Percentiles rank a stretch among this genome's conserved stretches.
Conservation (phyloP, 148 eudicot genomes). For the Rhododendron williamsianum region DNA sequence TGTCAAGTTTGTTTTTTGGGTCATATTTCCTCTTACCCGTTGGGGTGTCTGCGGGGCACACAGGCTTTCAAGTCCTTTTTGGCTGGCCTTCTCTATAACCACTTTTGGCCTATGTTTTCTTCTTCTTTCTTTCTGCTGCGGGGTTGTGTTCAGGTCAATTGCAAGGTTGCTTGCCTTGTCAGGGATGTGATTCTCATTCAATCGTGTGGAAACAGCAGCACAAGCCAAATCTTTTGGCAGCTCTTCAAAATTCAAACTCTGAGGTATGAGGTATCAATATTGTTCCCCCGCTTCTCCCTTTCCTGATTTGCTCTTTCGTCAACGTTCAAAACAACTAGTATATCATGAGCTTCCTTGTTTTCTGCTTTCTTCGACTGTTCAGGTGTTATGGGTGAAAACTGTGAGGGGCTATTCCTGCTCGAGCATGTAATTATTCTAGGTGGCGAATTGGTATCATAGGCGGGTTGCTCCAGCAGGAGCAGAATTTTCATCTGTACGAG, state of each 20-base stretch:
- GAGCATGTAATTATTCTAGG: constrained; percentile 17
- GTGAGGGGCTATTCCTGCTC: constrained; percentile 16
- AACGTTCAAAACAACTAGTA: constrained; percentile 8
- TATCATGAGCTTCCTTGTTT: constrained; percentile 15
- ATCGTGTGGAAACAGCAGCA: constrained; percentile 22
- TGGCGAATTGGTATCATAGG: constrained; percentile 33
- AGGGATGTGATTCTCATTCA: constrained; percentile 47
- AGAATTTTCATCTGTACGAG: constrained; percentile 30
- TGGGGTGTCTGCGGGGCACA: constrained; percentile 26
- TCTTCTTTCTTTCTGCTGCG: constrained; percentile 60
- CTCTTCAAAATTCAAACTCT: constrained; percentile 23
- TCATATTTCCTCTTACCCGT: constrained; percentile 50
- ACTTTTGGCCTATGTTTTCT: constrained; percentile 89
- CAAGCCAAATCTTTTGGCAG: constrained; percentile 13
- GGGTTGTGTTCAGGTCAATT: constrained; percentile 51
- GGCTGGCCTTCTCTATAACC: constrained; percentile 51
- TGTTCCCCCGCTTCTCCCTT: constrained; percentile 20
- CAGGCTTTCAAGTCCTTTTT: constrained; percentile 35
- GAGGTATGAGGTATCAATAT: constrained; percentile 16
- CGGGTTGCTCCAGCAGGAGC: constrained; percentile 8
- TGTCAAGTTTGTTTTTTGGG: constrained; percentile 37
- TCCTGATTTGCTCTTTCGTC: constrained; percentile 22
- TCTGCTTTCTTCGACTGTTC: constrained; percentile 32
- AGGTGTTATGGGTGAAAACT: constrained; percentile 58
- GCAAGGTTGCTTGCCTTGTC: constrained; percentile 42